Conservation (phyloP, 1,284 basidiomycete species). For the Paramarasmius palmivorus region DNA sequence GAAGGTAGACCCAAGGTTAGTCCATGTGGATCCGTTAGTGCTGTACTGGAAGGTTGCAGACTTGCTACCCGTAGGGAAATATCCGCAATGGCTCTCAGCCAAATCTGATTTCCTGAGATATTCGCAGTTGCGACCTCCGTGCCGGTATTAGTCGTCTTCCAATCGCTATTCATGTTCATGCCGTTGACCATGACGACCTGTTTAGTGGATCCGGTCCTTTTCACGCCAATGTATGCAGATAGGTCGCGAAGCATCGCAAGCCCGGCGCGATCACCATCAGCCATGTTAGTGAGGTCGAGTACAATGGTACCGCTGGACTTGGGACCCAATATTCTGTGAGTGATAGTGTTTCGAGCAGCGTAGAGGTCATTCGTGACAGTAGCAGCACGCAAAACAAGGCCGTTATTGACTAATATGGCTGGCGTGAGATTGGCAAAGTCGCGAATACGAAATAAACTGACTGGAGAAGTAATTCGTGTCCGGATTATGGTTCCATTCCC, state of each 20-base stretch:
- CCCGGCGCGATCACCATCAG: slow-evolving; percentile 26
- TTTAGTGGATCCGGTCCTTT: too few relatives aligned
- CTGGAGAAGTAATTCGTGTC: slow-evolving; percentile 23
- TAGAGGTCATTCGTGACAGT: slow-evolving; percentile 25
- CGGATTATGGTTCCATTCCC: slow-evolving; percentile 31
- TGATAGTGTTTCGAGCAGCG: slow-evolving; percentile 27
- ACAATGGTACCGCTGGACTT: slow-evolving; percentile 25
- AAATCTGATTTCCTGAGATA: neutral
- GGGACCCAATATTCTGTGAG: slow-evolving; percentile 25
- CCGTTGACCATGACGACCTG: too few relatives aligned
- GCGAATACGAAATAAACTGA: too few relatives aligned
- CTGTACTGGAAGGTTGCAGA: too few relatives aligned
- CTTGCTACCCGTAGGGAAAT: too few relatives aligned
- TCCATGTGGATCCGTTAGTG: too few relatives aligned
- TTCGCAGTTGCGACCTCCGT: slow-evolving; percentile 21
- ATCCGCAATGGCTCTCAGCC: too few relatives aligned
- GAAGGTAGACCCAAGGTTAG: too few relatives aligned
- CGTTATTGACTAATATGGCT: slow-evolving; percentile 19
- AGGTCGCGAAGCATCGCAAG: slow-evolving; percentile 24
- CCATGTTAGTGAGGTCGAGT: slow-evolving; percentile 21
- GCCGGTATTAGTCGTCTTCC: too few relatives aligned
- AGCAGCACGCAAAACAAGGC: slow-evolving; percentile 22
- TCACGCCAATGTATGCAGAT: too few relatives aligned
- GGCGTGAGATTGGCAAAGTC: too few relatives aligned
- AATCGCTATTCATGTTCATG: too few relatives aligned